Percentiles rank a stretch among this genome's conserved stretches.
These are phyloP conservation scores for Cladosporium colombiae DNA, from an alignment of 2,329 filamentous ascomycete genomes.

Conservation along the genomic window DNA sequence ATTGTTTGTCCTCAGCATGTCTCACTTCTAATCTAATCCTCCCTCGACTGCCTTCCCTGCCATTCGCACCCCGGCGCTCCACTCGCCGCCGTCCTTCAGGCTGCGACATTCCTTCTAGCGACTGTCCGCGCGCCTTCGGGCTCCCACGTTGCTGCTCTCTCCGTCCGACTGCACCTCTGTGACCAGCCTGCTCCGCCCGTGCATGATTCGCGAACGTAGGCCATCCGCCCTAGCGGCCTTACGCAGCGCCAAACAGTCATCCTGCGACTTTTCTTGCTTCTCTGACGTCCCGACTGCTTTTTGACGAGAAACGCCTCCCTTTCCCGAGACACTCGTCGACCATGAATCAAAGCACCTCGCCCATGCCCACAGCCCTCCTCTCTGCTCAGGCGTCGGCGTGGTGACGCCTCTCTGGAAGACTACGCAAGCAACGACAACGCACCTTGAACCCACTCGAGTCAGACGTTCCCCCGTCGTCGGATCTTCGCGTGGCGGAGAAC, in stretches of 20 bases:
- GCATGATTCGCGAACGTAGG: slow-evolving; percentile 27
- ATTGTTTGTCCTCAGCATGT: slow-evolving; percentile 19
- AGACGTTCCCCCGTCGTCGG: slow-evolving; percentile 1
- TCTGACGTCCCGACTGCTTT: slow-evolving; percentile 22
- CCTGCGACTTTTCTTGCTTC: slow-evolving; percentile 17
- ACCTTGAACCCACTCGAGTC: not conserved
- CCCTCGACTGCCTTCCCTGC: not conserved
- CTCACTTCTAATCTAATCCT: slow-evolving; percentile 18
- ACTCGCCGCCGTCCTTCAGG: slow-evolving; percentile 10
- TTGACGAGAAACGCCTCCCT: slow-evolving; percentile 23
- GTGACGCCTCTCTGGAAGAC: slow-evolving; percentile 14
- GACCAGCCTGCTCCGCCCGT: slow-evolving; percentile 20
- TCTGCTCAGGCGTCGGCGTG: slow-evolving; percentile 4
- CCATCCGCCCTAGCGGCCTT: slow-evolving; percentile 23
- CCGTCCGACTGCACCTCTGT: not conserved
- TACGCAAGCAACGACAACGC: not conserved
- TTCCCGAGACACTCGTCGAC: slow-evolving; percentile 29
- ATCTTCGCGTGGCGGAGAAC: slow-evolving; percentile 15
- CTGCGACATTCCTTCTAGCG: not conserved
- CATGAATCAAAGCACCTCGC: slow-evolving; percentile 26
- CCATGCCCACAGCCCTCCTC: slow-evolving; percentile 13
- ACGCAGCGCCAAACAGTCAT: slow-evolving; percentile 34
- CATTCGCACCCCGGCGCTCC: not conserved
- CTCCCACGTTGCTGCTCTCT: slow-evolving; percentile 11
- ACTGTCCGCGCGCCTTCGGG: slow-evolving; percentile 9